These are phyloP conservation scores for Malus hybrid DNA, from an alignment of 331 rosid genomes.

Conservation along the genomic window DNA sequence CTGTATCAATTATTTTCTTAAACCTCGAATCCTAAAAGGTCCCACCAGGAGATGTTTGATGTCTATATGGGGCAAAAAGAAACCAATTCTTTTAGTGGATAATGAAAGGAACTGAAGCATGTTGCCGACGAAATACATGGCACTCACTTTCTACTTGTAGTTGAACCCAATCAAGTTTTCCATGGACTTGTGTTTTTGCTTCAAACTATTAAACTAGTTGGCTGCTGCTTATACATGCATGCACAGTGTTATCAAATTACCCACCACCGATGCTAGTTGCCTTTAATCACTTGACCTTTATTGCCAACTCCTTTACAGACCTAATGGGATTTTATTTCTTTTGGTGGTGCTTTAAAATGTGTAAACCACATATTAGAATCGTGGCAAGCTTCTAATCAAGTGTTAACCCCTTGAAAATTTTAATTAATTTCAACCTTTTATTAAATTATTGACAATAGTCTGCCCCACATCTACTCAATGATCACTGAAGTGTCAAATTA, in stretches of 20 bases:
- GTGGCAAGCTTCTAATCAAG: neutral
- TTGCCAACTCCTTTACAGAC: neutral
- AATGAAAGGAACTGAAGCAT: slow-evolving; percentile 23
- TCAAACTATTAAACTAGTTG: neutral
- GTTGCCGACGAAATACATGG: slow-evolving; percentile 23
- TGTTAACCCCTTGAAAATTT: neutral
- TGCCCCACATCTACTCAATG: no score
- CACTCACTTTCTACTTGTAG: slow-evolving; percentile 32
- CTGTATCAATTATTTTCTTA: neutral
- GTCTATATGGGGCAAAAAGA: slow-evolving; percentile 24
- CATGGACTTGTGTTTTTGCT: slow-evolving; percentile 4
- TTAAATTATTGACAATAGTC: neutral
- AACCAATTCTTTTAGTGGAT: slow-evolving; percentile 47
- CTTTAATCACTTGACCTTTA: neutral
- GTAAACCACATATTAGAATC: neutral
- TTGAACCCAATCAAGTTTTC: slow-evolving; percentile 11
- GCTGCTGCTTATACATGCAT: neutral
- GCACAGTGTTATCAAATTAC: slow-evolving; percentile 7
- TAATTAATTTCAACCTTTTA: neutral
- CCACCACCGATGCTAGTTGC: slow-evolving; percentile 13
- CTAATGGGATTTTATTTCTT: neutral
- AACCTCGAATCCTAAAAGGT: slow-evolving; percentile 1
- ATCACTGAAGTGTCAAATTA: no score
- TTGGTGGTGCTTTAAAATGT: neutral
- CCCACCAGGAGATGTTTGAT: slow-evolving; percentile 25